phyloP scores from a whole-genome alignment of 148 eudicot genomes.

The Drosera capensis region DNA sequence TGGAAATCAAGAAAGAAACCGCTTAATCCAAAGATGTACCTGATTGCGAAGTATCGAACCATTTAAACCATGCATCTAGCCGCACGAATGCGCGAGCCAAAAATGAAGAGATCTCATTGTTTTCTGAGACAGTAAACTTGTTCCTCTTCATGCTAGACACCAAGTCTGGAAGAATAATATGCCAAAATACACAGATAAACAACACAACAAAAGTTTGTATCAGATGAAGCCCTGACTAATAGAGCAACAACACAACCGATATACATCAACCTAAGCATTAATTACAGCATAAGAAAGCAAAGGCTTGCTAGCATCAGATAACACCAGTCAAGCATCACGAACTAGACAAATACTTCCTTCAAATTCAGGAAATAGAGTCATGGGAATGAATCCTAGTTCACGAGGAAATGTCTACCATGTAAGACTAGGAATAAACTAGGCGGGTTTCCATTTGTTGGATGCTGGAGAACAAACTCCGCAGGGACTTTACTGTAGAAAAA shows the following conservation, averaged over 20 bases:
- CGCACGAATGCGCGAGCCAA: constrained; percentile 61
- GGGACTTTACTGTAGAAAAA: constrained; percentile 81
- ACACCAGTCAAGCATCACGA: too few species aligned
- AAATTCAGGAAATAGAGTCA: too few species aligned
- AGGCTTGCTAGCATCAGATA: too few species aligned
- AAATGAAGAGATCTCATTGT: constrained; percentile 45
- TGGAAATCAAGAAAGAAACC: too few species aligned
- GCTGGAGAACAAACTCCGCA: constrained; percentile 78
- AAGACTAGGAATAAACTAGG: constrained; percentile 82
- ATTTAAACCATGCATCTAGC: constrained; percentile 92
- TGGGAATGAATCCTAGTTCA: too few species aligned
- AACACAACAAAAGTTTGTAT: neutral
- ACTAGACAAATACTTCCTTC: too few species aligned
- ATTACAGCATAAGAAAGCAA: too few species aligned
- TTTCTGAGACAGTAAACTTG: constrained; percentile 35
- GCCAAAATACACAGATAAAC: neutral
- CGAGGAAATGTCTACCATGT: constrained; percentile 38
- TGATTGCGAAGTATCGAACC: constrained; percentile 92
- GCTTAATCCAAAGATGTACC: constrained; percentile 21
- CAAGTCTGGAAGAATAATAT: constrained; percentile 40
- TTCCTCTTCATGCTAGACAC: constrained; percentile 44
- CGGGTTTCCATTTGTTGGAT: constrained; percentile 96
- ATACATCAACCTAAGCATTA: too few species aligned
- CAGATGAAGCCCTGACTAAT: neutral
- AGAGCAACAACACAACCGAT: neutral